Conservation (phyloP, 495 filamentous ascomycete genomes). For the Polyplosphaeria fusca region DNA sequence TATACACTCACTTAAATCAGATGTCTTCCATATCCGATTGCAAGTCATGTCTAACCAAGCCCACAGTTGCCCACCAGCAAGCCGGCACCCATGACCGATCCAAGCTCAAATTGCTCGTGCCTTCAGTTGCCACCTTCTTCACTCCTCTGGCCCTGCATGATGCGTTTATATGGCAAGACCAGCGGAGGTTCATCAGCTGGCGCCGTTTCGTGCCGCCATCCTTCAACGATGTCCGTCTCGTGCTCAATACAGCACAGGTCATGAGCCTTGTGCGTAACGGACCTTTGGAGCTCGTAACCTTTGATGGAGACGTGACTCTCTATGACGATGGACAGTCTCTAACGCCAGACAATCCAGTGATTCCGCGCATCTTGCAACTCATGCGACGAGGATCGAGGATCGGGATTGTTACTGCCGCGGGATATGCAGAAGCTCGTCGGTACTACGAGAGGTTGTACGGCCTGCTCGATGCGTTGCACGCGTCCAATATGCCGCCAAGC, state of each 20-base stretch:
- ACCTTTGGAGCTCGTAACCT: slow-evolving; percentile 79
- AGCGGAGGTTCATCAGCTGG: slow-evolving; percentile 77
- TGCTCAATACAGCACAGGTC: slow-evolving; percentile 91
- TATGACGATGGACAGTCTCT: slow-evolving; percentile 90
- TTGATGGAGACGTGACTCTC: slow-evolving; percentile 95
- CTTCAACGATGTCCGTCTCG: slow-evolving; percentile 93
- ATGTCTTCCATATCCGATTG: slow-evolving; percentile 4
- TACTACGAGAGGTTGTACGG: slow-evolving; percentile 85
- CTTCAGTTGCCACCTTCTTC: slow-evolving; percentile 86
- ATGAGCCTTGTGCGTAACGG: slow-evolving; percentile 72
- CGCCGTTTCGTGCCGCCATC: slow-evolving; percentile 93
- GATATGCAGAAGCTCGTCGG: slow-evolving; percentile 79
- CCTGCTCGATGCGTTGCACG: slow-evolving; percentile 75
- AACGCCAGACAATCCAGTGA: slow-evolving; percentile 68
- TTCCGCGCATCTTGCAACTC: slow-evolving; percentile 70
- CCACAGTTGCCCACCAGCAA: slow-evolving; percentile 63
- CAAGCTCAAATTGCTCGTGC: slow-evolving; percentile 89
- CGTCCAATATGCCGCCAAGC: slow-evolving; percentile 54
- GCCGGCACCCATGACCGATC: slow-evolving; percentile 63
- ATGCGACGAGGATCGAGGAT: slow-evolving; percentile 63
- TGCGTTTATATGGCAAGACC: slow-evolving; percentile 88
- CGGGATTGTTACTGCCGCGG: slow-evolving; percentile 94
- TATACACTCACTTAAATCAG: too few species aligned
- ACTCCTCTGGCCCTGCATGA: slow-evolving; percentile 79
- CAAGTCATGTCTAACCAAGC: not conserved